Evolutionary conservation across 2,329 filamentous ascomycete genomes (phyloP), one percentile per base, ranked within the genome.

Genomic region (Cladosporium sphaerospermum): DNA sequence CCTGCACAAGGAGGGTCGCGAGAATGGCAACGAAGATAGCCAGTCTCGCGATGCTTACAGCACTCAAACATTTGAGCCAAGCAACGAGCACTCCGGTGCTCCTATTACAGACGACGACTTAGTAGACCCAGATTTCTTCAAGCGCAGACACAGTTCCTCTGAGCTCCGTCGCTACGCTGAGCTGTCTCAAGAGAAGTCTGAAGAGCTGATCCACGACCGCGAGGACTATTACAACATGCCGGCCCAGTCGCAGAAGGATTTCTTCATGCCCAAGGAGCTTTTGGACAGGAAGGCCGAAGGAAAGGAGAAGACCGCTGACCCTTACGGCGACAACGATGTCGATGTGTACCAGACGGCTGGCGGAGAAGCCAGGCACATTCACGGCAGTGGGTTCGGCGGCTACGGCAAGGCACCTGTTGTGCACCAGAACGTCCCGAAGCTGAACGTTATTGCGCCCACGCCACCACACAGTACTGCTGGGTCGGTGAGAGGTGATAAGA

Each of bases 371-470:
- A 53, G 45, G 7, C 52, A 47, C 33, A 41, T 47, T 14, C 34
- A 52, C 18, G 52, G 57, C 10, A 47, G 52, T 10, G 54, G 55
- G 31, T 58, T 57, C 46, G 56, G 54, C 14, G 33, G 32, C 19
- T 57, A 65, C 63, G 49, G 58, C 65, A 23, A 41, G 14, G 34
- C 42, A 7, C 45, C 52, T 19, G 9, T 43, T 6, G 23, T 48
- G 4, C 40, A 49, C 18, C 44, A 46, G 37, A 44, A 48, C 13
- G 75, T 83, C 16, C 80, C 80, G 9, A 66, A 62, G n/a, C 69
- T 84, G 13, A 79, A 77, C 41, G 67, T 83, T 19, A 80, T 82
- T 50, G 74, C 78, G 44, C 78, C 81, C 2, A 83, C 80, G 6
- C 81, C 81, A 16, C 77, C 77, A 9, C 74, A 72, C 16, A 80